Evolutionary conservation across 192 early-diverging fungal genomes (phyloP).

Genomic region (Mortierella alpina): DNA sequence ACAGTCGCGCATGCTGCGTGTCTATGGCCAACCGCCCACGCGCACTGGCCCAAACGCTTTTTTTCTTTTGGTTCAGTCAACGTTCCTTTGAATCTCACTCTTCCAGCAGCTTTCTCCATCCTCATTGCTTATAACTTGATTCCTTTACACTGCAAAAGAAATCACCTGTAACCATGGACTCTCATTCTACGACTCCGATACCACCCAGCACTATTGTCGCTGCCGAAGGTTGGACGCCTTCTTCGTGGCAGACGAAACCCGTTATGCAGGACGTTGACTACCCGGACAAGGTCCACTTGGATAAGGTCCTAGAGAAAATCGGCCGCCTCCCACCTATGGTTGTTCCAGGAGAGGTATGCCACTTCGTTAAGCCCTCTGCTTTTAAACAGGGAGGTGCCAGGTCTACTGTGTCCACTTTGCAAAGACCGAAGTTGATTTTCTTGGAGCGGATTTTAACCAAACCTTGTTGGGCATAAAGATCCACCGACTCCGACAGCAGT

Average conservation of each 20-base stretch:
- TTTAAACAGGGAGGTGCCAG: not conserved
- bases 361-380: not conserved
- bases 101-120: not conserved
- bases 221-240: constrained; percentile 69
- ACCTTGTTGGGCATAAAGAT: constrained; percentile 62
- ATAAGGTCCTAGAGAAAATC: constrained; percentile 82
- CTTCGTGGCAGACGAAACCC: constrained; percentile 79
- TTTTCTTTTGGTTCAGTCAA: not conserved
- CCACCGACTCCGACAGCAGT: constrained; percentile 81
- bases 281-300: constrained; percentile 76
- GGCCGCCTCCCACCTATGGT: constrained; percentile 91
- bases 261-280: constrained; percentile 93
- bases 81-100: not conserved
- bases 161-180: not conserved
- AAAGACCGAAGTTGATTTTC: not conserved
- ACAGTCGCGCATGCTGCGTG: too few species aligned
- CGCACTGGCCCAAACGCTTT: not conserved
- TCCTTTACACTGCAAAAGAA: not conserved
- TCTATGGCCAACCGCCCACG: too few species aligned
- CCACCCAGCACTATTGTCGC: constrained; percentile 22
- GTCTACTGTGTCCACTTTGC: not conserved
- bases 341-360: constrained; percentile 77
- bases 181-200: constrained; percentile 4
- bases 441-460: too few species aligned
- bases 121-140: not conserved